phyloP scores from a whole-genome alignment of 148 eudicot species.

The Rhododendron ferrugineum region DNA sequence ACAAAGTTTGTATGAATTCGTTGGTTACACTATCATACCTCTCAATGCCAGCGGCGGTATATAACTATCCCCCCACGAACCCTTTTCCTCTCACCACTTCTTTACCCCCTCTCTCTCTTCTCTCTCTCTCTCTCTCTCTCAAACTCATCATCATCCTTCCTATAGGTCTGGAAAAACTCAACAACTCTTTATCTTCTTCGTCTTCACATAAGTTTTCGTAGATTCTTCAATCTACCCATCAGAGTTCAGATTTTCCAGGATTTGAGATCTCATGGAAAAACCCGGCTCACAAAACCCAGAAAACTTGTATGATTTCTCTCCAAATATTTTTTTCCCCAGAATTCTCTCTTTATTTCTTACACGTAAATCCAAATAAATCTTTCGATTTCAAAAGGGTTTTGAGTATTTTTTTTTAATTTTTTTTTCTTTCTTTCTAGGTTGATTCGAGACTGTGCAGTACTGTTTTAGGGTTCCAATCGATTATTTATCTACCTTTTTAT shows the following conservation, averaged over 20 bases:
- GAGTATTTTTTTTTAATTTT: no score
- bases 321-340: neutral
- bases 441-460: neutral
- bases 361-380: neutral
- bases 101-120: neutral
- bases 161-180: neutral
- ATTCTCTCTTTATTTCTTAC: neutral
- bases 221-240: neutral
- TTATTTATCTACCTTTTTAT: neutral
- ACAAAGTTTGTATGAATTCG: neutral
- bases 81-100: neutral
- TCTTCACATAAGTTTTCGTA: neutral
- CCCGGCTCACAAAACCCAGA: neutral
- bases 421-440: neutral
- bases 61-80: neutral
- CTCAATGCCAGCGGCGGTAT: neutral
- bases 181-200: neutral
- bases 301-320: neutral
- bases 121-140: neutral
- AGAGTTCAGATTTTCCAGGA: neutral
- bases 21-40: neutral
- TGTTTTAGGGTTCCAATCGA: constrained; percentile 6
- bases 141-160: neutral
- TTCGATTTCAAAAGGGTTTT: neutral
- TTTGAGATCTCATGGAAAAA: neutral